These are phyloP conservation scores for Microsporum ferrugineum DNA, from an alignment of 2,329 filamentous ascomycete genomes.

Conservation along the genomic window DNA sequence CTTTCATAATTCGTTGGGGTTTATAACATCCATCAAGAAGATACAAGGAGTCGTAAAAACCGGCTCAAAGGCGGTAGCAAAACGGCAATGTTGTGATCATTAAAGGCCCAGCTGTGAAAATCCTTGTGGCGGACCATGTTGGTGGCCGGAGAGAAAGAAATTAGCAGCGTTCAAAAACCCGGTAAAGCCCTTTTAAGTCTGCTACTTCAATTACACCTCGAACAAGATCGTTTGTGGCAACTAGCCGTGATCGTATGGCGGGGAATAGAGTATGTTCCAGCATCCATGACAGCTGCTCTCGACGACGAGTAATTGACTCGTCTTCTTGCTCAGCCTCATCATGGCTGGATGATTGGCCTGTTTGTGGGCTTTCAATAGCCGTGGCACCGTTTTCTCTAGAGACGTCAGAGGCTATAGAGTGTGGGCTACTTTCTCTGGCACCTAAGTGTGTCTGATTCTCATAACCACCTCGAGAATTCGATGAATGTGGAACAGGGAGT, in stretches of 20 bases:
- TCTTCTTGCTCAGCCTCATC: slow-evolving; percentile 41
- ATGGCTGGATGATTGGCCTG: slow-evolving; percentile 13
- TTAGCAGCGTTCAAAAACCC: slow-evolving; percentile 89
- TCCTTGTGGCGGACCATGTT: too few relatives aligned
- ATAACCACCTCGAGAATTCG: slow-evolving; percentile 4
- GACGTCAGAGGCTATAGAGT: not conserved
- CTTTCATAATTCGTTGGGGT: not conserved
- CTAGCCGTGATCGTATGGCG: slow-evolving; percentile 67
- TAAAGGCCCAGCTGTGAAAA: too few relatives aligned
- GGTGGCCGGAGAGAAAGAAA: not conserved
- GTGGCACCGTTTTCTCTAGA: not conserved
- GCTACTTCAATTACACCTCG: slow-evolving; percentile 75
- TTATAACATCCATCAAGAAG: not conserved
- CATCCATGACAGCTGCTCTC: slow-evolving; percentile 58
- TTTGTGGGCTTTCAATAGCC: slow-evolving; percentile 12
- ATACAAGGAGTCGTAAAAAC: not conserved
- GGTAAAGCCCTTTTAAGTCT: slow-evolving; percentile 81
- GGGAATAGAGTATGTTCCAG: slow-evolving; percentile 85
- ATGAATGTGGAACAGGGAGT: slow-evolving; percentile 41
- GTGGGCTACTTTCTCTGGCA: not conserved
- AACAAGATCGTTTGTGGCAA: slow-evolving; percentile 69
- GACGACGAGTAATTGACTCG: slow-evolving; percentile 36
- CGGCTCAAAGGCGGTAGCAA: not conserved
- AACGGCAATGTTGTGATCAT: not conserved
- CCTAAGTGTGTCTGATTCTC: not conserved